A percentile compares a stretch with the other conserved stretches of the same genome.
These are phyloP conservation scores for Trichoderma hamatum DNA, from an alignment of 2,329 filamentous ascomycete species.

Conservation along the genomic window DNA sequence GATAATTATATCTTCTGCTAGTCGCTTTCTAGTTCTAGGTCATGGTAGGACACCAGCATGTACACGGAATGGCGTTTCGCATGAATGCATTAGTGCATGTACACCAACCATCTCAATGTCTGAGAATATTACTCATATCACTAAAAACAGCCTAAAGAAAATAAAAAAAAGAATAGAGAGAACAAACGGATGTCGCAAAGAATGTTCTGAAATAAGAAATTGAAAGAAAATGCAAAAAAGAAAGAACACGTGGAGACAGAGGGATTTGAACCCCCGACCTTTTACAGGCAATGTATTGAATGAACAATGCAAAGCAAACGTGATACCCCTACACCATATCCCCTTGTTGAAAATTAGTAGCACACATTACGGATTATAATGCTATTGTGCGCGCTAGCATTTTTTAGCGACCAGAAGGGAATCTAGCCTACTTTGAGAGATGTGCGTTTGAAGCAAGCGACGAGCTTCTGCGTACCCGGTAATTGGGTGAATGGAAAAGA, in stretches of 20 bases:
- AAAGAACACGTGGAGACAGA: constrained; percentile 25
- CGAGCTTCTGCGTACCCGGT: background rate
- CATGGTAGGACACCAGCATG: too few relatives aligned
- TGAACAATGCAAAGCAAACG: constrained; percentile 28
- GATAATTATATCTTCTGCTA: too few relatives aligned
- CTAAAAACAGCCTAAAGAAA: background rate
- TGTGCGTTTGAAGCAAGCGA: background rate
- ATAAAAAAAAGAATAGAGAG: background rate
- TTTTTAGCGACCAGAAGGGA: background rate
- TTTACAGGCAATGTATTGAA: constrained; percentile 26
- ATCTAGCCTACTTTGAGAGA: background rate
- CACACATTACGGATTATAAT: background rate
- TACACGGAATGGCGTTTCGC: too few relatives aligned
- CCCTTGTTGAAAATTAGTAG: constrained; percentile 9
- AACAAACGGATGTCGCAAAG: background rate
- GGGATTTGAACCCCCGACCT: constrained; percentile 29
- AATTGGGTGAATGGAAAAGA: background rate
- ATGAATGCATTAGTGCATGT: too few relatives aligned
- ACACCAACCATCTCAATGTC: too few relatives aligned
- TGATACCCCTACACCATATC: constrained; percentile 29
- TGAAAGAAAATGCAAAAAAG: constrained; percentile 8
- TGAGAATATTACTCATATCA: too few relatives aligned
- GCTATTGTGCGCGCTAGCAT: background rate
- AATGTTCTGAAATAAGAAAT: background rate
- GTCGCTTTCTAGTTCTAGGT: too few relatives aligned